Base-by-base conservation (phyloP, 208 protist genomes). In the Naegleria fowleri region DNA sequence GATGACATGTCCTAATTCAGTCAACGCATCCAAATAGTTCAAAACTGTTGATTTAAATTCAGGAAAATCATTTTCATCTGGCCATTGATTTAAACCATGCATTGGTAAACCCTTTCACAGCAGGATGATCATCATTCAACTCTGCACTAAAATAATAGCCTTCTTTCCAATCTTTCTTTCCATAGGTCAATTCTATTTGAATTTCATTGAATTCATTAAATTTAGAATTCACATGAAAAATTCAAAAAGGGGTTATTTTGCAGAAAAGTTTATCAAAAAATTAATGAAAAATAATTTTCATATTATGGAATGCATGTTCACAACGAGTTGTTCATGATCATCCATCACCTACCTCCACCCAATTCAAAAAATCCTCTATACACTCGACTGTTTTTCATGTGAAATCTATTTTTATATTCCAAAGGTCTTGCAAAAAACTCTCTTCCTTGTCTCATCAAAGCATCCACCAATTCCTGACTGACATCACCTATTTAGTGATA, bases 381-480 rank as follows among this genome's bases (percentile, higher is more conserved):
- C 1, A 52, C 95, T 86, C 95, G 93, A 83, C 93, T 90, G 19
- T 90, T 36, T 29, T 93, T 94, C 90, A 96, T 93, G 75, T 91
- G 92, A 87, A 96, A 94, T 58, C 96, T 91, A 83, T 96, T 96
- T 90, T 95, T 93, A 83, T 94, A 94, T 83, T 96, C 95, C 0
- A 93, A 22, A 5, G 95, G 94, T 7, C 94, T 91, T 0, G 91
- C 88, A 88, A 97, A 97, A 91, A 97, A 94, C 41, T 39, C 51
- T 67, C 93, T 91, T 6, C 94, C 93, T 93, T 94, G 94, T 91
- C 88, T 75, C n/a, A 91, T 93, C 86, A 97, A 92, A 90, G 93
- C 83, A 41, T 93, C 67, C 0, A 93, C 91, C 33, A 94, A 93
- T 16, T 88, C 90, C 88, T 90, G 91, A 58, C 93, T 92, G 83